Conservation (phyloP, 345 rosid species). For the Lepidium africanum region DNA sequence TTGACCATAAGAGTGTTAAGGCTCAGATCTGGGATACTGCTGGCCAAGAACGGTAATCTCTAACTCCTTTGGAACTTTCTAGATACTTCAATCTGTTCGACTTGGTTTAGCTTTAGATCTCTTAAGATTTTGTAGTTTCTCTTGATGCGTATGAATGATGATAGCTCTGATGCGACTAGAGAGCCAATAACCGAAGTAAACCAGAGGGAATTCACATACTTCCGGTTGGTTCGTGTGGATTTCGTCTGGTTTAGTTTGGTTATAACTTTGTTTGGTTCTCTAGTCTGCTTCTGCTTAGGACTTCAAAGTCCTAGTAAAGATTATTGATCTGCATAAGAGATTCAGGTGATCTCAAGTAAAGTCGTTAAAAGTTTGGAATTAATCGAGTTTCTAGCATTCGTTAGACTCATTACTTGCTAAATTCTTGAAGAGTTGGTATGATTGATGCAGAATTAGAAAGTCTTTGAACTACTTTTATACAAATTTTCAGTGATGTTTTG, state of each 20-base stretch:
- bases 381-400: not conserved
- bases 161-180: not conserved
- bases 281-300: not conserved
- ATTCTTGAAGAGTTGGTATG: not conserved
- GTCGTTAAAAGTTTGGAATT: not conserved
- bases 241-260: too few species aligned
- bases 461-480: not conserved
- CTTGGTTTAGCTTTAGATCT: conserved; percentile 8
- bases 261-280: too few species aligned
- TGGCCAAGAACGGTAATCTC: conserved; percentile 75
- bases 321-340: not conserved
- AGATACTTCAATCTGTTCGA: not conserved
- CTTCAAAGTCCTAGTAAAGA: not conserved
- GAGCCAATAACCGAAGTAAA: too few species aligned
- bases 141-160: not conserved
- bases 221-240: too few species aligned
- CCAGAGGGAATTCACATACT: too few species aligned
- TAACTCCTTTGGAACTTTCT: not conserved
- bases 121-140: not conserved
- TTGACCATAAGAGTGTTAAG: conserved; percentile 78
- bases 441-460: not conserved
- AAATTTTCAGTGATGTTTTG: not conserved
- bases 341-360: not conserved
- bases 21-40: conserved; percentile 99
- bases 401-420: too few species aligned